These are phyloP conservation scores for Ophiocordyceps camponoti-leonardi DNA, from an alignment of 2,329 filamentous ascomycete genomes.

Conservation along the genomic window DNA sequence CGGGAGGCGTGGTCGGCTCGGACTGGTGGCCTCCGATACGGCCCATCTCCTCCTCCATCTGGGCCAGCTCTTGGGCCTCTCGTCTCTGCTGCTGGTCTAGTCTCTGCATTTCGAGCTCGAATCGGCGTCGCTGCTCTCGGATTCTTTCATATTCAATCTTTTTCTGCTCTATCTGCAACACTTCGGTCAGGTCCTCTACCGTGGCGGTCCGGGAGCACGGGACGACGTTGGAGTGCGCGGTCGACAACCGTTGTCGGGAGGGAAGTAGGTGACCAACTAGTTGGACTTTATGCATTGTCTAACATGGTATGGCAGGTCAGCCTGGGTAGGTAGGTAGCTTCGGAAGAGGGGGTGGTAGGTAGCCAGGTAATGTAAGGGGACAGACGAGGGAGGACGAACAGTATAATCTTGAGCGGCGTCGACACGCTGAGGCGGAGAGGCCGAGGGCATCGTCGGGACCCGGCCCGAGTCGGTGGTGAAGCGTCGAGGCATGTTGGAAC, in stretches of 20 bases:
- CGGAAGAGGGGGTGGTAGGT: neutral
- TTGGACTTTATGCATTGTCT: conserved; percentile 58
- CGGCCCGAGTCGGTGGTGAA: conserved; percentile 87
- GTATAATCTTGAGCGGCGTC: conserved; percentile 27
- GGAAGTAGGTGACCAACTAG: conserved; percentile 39
- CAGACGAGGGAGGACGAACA: conserved; percentile 12
- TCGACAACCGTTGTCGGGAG: neutral
- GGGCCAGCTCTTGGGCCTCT: conserved; percentile 68
- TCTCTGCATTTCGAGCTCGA: conserved; percentile 83
- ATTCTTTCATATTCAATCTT: conserved; percentile 83
- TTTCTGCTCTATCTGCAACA: conserved; percentile 71
- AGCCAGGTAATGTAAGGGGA: too few relatives aligned
- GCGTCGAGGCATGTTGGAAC: conserved; percentile 67
- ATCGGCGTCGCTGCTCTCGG: conserved; percentile 72
- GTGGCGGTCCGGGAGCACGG: neutral
- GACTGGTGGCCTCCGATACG: conserved; percentile 59
- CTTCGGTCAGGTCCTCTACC: neutral
- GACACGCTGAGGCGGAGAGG: conserved; percentile 23
- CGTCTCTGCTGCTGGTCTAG: conserved; percentile 71
- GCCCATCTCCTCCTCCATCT: conserved; percentile 66
- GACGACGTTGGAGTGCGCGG: neutral
- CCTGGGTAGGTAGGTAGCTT: conserved; percentile 4
- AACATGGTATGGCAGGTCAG: conserved; percentile 8
- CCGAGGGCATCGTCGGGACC: conserved; percentile 54
- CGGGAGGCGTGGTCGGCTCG: conserved; percentile 90